Evolutionary conservation across 2,329 filamentous ascomycete genomes (phyloP).

Genomic region (Paecilomyces sp.): DNA sequence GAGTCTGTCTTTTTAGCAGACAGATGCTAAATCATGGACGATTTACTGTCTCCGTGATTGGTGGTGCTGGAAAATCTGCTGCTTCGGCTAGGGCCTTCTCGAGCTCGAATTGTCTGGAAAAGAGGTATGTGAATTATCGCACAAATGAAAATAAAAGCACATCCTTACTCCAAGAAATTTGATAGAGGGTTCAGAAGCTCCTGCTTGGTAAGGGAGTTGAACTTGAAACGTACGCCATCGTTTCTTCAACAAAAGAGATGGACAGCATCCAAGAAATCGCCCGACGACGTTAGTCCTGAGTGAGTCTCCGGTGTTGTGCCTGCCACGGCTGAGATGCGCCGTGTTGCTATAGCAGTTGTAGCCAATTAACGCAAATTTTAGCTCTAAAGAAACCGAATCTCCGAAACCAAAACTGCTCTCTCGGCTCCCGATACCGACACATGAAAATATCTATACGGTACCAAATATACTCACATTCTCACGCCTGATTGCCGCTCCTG

Average conservation of each 20-base stretch:
- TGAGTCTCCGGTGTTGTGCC: background rate
- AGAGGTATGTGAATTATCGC: background rate
- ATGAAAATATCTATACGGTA: slow-evolving; percentile 95
- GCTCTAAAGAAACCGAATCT: slow-evolving; percentile 10
- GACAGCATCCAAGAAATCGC: slow-evolving; percentile 15
- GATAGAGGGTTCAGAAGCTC: slow-evolving; percentile 1
- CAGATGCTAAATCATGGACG: background rate
- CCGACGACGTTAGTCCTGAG: slow-evolving; percentile 2
- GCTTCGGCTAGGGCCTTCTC: background rate
- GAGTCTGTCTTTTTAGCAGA: background rate
- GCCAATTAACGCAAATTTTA: slow-evolving; percentile 1
- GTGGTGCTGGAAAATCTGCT: background rate
- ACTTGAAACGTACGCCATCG: background rate
- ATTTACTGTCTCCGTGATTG: background rate
- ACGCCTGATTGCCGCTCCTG: slow-evolving; percentile 72
- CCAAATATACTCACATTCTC: slow-evolving; percentile 89
- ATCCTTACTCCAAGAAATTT: background rate
- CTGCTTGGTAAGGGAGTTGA: background rate
- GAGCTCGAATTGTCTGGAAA: background rate
- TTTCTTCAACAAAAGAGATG: slow-evolving; percentile 15
- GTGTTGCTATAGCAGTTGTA: slow-evolving; percentile 11
- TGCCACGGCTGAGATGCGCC: background rate
- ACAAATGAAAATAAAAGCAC: background rate
- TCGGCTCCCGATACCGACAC: slow-evolving; percentile 29
- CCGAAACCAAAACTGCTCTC: slow-evolving; percentile 27